These are phyloP conservation scores for Flaveria floridana DNA, from an alignment of 140 eudicot species.

Conservation along the genomic window DNA sequence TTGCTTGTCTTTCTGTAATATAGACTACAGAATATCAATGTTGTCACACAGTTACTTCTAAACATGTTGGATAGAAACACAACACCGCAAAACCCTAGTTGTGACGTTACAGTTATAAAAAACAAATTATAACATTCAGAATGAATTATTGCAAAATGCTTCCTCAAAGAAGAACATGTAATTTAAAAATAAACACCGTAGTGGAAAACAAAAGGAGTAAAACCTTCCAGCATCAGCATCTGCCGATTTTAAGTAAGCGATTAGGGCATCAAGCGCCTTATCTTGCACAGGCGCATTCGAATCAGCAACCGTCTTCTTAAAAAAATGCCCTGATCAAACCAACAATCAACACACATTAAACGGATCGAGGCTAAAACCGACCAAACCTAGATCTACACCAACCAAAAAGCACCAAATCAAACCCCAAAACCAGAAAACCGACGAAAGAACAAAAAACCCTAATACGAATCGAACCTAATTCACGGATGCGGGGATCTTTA, in stretches of 20 bases:
- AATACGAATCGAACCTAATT: slow-evolving; percentile 64
- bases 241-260: slow-evolving; percentile 77
- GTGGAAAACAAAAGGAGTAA: background rate
- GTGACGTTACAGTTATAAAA: background rate
- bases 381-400: slow-evolving; percentile 42
- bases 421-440: background rate
- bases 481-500: slow-evolving; percentile 89
- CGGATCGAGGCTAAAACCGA: slow-evolving; percentile 28
- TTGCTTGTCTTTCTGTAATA: background rate
- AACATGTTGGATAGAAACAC: background rate
- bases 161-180: background rate
- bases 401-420: background rate
- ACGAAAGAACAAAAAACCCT: slow-evolving; percentile 21
- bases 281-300: slow-evolving; percentile 97
- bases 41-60: background rate
- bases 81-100: slow-evolving; percentile 12
- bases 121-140: slow-evolving; percentile 12
- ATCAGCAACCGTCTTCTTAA: slow-evolving; percentile 84
- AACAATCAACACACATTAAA: slow-evolving; percentile 34
- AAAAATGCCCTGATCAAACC: slow-evolving; percentile 60
- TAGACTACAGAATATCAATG: background rate
- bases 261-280: slow-evolving; percentile 94
- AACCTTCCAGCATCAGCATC: slow-evolving; percentile 96
- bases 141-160: background rate
- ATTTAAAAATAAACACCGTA: background rate